Conservation (phyloP, 1,284 basidiomycete species). For the Ustilago esculenta region DNA sequence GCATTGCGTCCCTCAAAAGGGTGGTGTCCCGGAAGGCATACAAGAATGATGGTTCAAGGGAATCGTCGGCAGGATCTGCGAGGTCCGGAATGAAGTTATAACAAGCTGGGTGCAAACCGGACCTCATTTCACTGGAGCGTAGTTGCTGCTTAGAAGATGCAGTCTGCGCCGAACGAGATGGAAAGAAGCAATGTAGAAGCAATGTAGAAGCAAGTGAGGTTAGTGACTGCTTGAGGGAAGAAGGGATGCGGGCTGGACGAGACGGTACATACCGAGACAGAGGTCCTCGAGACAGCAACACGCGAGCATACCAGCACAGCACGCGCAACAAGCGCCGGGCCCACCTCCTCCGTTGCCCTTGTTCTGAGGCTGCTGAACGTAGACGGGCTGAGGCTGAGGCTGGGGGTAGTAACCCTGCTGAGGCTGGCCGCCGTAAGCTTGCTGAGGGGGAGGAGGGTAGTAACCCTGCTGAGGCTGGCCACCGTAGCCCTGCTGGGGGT, state of each 20-base stretch:
- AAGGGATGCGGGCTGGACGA: background rate
- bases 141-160: too few relatives aligned
- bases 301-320: conserved; percentile 56
- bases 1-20: too few relatives aligned
- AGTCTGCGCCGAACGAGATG: too few relatives aligned
- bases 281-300: conserved; percentile 56
- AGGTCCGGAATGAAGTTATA: too few relatives aligned
- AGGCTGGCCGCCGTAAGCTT: conserved; percentile 52
- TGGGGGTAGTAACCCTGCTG: conserved; percentile 49
- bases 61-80: too few relatives aligned
- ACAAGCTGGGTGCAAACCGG: too few relatives aligned
- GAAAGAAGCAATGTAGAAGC: too few relatives aligned
- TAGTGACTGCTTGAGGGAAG: too few relatives aligned
- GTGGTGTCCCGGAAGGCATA: too few relatives aligned
- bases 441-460: conserved; percentile 55
- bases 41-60: too few relatives aligned
- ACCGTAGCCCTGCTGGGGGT: conserved; percentile 45
- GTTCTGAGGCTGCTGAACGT: conserved; percentile 49
- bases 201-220: too few relatives aligned
- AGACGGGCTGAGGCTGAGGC: conserved; percentile 53
- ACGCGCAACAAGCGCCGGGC: conserved; percentile 38
- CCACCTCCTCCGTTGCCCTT: conserved; percentile 36
- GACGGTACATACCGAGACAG: conserved; percentile 37
- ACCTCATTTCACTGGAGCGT: too few relatives aligned
- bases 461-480: conserved; percentile 44